Evolutionary conservation across 2,329 filamentous ascomycete species (phyloP).

Genomic region (Aschersonia sp.): DNA sequence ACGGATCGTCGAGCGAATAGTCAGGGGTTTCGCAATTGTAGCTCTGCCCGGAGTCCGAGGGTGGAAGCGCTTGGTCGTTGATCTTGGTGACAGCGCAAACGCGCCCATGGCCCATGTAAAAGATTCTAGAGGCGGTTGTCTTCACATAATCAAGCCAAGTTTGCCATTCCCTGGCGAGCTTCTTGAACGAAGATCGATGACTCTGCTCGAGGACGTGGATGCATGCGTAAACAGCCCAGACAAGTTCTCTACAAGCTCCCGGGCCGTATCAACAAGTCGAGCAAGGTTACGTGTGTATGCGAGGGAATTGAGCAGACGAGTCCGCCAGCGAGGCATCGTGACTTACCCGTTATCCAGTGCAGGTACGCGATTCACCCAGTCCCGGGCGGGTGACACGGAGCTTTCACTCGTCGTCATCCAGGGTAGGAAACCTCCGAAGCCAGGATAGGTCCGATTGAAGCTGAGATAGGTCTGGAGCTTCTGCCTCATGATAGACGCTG

Average conservation of each 20-base stretch:
- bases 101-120: conserved; percentile 20
- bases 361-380: conserved; percentile 24
- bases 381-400: conserved; percentile 17
- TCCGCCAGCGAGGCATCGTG: background rate
- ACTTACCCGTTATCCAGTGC: conserved; percentile 24
- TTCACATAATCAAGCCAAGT: conserved; percentile 25
- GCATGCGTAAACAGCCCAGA: conserved; percentile 27
- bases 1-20: conserved; percentile 22
- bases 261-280: too few relatives aligned
- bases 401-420: conserved; percentile 19
- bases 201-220: conserved; percentile 20
- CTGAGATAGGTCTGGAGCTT: conserved; percentile 23
- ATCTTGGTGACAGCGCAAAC: conserved; percentile 24
- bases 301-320: background rate
- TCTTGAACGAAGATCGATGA: conserved; percentile 4
- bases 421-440: conserved; percentile 24
- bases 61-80: conserved; percentile 16
- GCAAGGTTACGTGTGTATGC: background rate
- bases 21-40: conserved; percentile 21
- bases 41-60: conserved; percentile 12
- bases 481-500: conserved; percentile 19
- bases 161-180: conserved; percentile 21
- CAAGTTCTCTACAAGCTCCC: conserved; percentile 16
- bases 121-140: conserved; percentile 19
- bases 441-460: conserved; percentile 25